Evolutionary conservation across 1,284 basidiomycete species (phyloP), one percentile per base, ranked within the genome.

Genomic region (Serendipita sp.): DNA sequence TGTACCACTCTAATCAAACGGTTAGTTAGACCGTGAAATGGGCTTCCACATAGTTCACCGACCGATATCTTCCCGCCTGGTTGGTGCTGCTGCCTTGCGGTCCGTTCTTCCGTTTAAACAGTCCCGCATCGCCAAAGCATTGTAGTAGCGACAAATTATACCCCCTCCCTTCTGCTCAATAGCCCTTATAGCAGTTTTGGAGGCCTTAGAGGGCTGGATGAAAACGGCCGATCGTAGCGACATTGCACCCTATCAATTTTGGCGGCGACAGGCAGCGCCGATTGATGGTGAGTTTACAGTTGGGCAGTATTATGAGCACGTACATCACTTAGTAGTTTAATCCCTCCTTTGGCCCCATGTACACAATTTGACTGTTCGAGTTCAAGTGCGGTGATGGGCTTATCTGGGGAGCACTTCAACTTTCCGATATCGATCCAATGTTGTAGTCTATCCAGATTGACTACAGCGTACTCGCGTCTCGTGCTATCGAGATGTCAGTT

Each of bases 91-190:
- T 65, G 82, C 77, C 65, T 80, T 74, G 64, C 85, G 79, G 68
- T 88, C 84, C 29, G 79, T 82, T 60, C 81, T 77, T 3, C 83
- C 87, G 66, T 88, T 85, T 61, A 93, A 74, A 67, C 88, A 87
- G 69, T 93, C 90, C 44, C 84, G 80, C 60, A 99, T 77, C 0
- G 89, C 85, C 60, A 95, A 79, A 8, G 81, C 75, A 72, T 97
- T 99, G 77, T 97, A 95, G 73, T 93, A 97, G 69, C 91, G 87
- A 75, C 93, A 94, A 60, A 88, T 83, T 26, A 98, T 84, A 58
- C 82, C 82, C 17, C 95, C 96, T 15, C 93, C 92, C 2, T 79
- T 79, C 8, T 76, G 76, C 70, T 98, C 90, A 63, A 99, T 83
- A 0, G 92, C 89, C 60, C 82, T 73, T 61, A 97, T 93, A 1